Evolutionary conservation across 2,329 filamentous ascomycete genomes (phyloP).

Genomic region (Botrytis tulipae): DNA sequence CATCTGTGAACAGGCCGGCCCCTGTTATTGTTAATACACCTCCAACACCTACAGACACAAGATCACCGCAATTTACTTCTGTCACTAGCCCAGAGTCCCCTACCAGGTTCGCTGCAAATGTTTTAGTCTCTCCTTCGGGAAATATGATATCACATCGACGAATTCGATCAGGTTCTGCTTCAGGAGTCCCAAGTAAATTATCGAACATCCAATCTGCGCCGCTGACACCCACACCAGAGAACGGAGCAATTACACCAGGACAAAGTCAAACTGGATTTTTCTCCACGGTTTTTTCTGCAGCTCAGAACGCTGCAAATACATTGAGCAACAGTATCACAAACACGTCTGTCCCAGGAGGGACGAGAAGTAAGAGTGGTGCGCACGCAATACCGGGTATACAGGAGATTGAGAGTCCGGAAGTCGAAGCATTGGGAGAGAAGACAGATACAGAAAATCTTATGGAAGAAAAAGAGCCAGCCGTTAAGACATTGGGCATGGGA

Average conservation of each 20-base stretch:
- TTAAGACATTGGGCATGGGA: slow-evolving; percentile 85
- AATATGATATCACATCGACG: slow-evolving; percentile 74
- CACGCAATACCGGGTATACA: slow-evolving; percentile 33
- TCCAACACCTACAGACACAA: slow-evolving; percentile 58
- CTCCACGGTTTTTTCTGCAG: slow-evolving; percentile 86
- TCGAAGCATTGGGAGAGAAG: slow-evolving; percentile 39
- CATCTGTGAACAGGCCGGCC: slow-evolving; percentile 32
- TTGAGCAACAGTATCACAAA: slow-evolving; percentile 73
- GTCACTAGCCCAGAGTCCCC: slow-evolving; percentile 29
- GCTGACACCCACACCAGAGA: slow-evolving; percentile 73
- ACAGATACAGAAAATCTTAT: slow-evolving; percentile 35
- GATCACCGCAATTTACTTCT: slow-evolving; percentile 34
- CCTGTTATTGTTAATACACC: slow-evolving; percentile 65
- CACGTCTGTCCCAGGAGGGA: slow-evolving; percentile 53
- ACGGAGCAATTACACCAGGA: slow-evolving; percentile 50
- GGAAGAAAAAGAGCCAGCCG: slow-evolving; percentile 67
- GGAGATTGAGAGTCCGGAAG: slow-evolving; percentile 35
- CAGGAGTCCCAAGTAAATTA: slow-evolving; percentile 71
- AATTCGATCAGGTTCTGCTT: slow-evolving; percentile 54
- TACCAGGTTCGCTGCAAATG: slow-evolving; percentile 42
- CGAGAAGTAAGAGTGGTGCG: slow-evolving; percentile 44
- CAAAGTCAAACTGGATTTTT: slow-evolving; percentile 70
- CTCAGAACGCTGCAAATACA: slow-evolving; percentile 83
- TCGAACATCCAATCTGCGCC: slow-evolving; percentile 72
- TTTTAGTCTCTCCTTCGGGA: slow-evolving; percentile 61